phyloP scores from a whole-genome alignment of 2,329 filamentous ascomycete genomes.

The Colletotrichum sp. region DNA sequence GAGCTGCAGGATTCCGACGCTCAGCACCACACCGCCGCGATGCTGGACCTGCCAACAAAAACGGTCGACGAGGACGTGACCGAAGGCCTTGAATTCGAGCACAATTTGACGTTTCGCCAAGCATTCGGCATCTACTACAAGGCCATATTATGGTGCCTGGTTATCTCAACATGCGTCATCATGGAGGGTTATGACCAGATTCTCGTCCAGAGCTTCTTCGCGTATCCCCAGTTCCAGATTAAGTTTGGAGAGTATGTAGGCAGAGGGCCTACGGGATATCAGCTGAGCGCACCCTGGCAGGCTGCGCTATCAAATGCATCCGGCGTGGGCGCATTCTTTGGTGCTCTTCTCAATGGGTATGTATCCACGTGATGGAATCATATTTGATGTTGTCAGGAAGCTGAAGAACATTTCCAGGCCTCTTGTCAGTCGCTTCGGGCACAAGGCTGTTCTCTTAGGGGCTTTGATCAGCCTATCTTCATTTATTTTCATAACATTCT shows the following conservation, averaged over 20 bases:
- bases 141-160: neutral
- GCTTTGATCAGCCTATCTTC: neutral
- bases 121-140: neutral
- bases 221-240: slow-evolving; percentile 31
- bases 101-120: neutral
- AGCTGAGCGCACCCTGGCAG: slow-evolving; percentile 50
- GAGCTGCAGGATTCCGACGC: neutral
- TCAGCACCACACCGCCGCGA: neutral
- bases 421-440: neutral
- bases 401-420: neutral
- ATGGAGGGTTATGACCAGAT: slow-evolving; percentile 21
- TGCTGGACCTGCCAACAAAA: neutral
- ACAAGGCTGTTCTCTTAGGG: neutral
- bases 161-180: neutral
- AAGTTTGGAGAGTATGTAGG: slow-evolving; percentile 27
- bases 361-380: neutral
- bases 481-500: neutral
- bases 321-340: slow-evolving; percentile 47
- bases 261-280: slow-evolving; percentile 20
- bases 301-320: slow-evolving; percentile 44
- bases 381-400: neutral
- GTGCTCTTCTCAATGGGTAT: slow-evolving; percentile 46
- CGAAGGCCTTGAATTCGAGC: neutral
- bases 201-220: slow-evolving; percentile 29
- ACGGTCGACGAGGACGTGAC: neutral